phyloP scores from a whole-genome alignment of 108 stramenopile genomes.

The Cyclotella cryptica region DNA sequence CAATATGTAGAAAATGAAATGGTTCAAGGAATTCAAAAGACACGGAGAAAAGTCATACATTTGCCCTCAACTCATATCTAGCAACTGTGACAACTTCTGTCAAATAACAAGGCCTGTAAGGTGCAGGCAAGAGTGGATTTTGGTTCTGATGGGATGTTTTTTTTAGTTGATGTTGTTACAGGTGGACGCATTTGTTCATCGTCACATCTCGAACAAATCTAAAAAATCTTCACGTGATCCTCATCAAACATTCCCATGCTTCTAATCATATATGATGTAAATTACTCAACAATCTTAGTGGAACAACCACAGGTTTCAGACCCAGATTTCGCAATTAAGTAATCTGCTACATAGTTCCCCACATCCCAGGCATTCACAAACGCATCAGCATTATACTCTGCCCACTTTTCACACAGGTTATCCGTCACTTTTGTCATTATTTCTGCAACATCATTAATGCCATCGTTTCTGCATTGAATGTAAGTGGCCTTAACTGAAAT shows the following conservation, averaged over 20 bases:
- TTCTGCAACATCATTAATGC: conserved; percentile 67
- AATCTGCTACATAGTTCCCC: conserved; percentile 85
- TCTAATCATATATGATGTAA: background rate
- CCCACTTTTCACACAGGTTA: conserved; percentile 72
- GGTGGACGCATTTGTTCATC: too few relatives aligned
- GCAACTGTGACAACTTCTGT: too few relatives aligned
- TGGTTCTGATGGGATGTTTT: too few relatives aligned
- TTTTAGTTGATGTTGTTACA: too few relatives aligned
- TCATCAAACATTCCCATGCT: background rate
- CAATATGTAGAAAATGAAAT: too few relatives aligned
- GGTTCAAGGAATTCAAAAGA: too few relatives aligned
- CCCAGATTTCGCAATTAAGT: conserved; percentile 68
- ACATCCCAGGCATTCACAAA: conserved; percentile 90
- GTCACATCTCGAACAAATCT: too few relatives aligned
- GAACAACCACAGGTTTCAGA: conserved; percentile 82
- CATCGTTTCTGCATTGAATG: conserved; percentile 59
- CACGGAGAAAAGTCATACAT: too few relatives aligned
- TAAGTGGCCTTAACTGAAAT: conserved; percentile 71
- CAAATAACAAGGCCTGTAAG: too few relatives aligned
- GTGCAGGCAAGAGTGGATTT: too few relatives aligned
- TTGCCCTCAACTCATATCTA: too few relatives aligned
- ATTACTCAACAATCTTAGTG: conserved; percentile 51
- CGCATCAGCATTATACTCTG: conserved; percentile 79
- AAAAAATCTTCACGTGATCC: background rate
- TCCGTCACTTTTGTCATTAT: conserved; percentile 80